A percentile compares a stretch with the other conserved stretches of the same genome.
These are phyloP conservation scores for Fragilaria crotonensis DNA, from an alignment of 108 stramenopile genomes.

Conservation along the genomic window DNA sequence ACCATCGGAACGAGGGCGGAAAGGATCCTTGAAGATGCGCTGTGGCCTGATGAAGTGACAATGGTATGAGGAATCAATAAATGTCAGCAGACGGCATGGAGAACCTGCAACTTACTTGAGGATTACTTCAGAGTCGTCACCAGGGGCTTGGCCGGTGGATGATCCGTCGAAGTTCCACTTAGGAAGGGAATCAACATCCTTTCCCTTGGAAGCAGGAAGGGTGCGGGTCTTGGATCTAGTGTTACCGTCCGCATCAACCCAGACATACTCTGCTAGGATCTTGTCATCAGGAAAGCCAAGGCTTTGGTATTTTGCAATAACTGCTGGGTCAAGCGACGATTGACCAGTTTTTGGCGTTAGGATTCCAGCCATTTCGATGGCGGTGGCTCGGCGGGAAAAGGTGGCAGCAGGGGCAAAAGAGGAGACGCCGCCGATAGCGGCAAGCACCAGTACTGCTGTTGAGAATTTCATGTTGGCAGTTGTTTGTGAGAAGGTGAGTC, in stretches of 20 bases:
- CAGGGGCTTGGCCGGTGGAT: slow-evolving; percentile 93
- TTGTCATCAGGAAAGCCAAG: slow-evolving; percentile 64
- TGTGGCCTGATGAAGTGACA: slow-evolving; percentile 58
- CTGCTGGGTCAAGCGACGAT: slow-evolving; percentile 66
- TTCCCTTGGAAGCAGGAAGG: slow-evolving; percentile 48
- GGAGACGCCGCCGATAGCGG: slow-evolving; percentile 9
- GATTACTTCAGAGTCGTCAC: slow-evolving; percentile 95
- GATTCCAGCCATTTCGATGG: slow-evolving; percentile 7
- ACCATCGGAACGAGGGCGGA: slow-evolving; percentile 80
- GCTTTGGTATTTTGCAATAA: slow-evolving; percentile 49
- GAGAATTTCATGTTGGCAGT: slow-evolving; percentile 30
- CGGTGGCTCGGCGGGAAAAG: slow-evolving; percentile 1
- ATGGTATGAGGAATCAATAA: no score
- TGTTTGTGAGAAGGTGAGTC: no score
- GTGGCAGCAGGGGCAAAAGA: slow-evolving; percentile 29
- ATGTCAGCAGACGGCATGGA: no score
- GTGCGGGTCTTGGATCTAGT: slow-evolving; percentile 84
- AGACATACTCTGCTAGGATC: slow-evolving; percentile 85
- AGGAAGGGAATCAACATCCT: slow-evolving; percentile 57
- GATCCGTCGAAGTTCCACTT: slow-evolving; percentile 97
- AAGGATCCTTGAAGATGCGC: slow-evolving; percentile 90
- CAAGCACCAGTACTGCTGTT: slow-evolving; percentile 14
- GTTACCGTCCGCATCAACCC: slow-evolving; percentile 87
- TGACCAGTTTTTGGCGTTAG: slow-evolving; percentile 42
- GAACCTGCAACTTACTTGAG: slow-evolving; percentile 17